Evolutionary conservation across 2,329 filamentous ascomycete genomes (phyloP).

Genomic region (Teratosphaeria zuluensis): DNA sequence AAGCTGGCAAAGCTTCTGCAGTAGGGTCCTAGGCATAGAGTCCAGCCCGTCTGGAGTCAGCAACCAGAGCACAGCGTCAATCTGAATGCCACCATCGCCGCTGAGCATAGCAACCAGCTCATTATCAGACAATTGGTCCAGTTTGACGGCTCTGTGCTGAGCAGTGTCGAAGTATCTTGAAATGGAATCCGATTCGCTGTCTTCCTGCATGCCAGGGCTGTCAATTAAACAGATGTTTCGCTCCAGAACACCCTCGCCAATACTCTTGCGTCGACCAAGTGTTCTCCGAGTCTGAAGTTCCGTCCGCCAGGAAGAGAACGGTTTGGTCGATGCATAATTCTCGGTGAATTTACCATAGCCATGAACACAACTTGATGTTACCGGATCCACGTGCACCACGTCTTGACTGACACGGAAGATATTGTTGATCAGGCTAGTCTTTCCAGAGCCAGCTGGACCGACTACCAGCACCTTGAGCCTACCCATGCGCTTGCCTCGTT

Average conservation of each 20-base stretch:
- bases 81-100: conserved; percentile 70
- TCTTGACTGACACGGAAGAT: conserved; percentile 81
- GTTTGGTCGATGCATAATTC: conserved; percentile 36
- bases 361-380: conserved; percentile 20
- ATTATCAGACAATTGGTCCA: conserved; percentile 54
- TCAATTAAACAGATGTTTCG: conserved; percentile 92
- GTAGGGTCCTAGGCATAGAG: conserved; percentile 6
- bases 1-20: conserved; percentile 47
- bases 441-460: conserved; percentile 70
- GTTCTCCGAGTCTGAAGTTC: conserved; percentile 60
- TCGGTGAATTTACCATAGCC: conserved; percentile 24
- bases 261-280: conserved; percentile 56
- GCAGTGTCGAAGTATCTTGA: conserved; percentile 58
- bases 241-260: conserved; percentile 70
- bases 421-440: conserved; percentile 79
- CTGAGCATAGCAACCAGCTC: conserved; percentile 71
- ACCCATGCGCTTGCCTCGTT: conserved; percentile 72
- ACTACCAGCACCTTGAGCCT: conserved; percentile 82
- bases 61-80: conserved; percentile 79
- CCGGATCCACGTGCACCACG: conserved; percentile 78
- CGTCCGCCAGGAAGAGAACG: conserved; percentile 85
- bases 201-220: conserved; percentile 55
- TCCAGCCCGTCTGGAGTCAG: conserved; percentile 48
- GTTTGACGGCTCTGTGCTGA: conserved; percentile 52
- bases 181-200: conserved; percentile 35